Percentiles rank a stretch among this genome's conserved stretches.
phyloP scores from a whole-genome alignment of 2,329 filamentous ascomycete genomes.

The Penicillium sp. region DNA sequence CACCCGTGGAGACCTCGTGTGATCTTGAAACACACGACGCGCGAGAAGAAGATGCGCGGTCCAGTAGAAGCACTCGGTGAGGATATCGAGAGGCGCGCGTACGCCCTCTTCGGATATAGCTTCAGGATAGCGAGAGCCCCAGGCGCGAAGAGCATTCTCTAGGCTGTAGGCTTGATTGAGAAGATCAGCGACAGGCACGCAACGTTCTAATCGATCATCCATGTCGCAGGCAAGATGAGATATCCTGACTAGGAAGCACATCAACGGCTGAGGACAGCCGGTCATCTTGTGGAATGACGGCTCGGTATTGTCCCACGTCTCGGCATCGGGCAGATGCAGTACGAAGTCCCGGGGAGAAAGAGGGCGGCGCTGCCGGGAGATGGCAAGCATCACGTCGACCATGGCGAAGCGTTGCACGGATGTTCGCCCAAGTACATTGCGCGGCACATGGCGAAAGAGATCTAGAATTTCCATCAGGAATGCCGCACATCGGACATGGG shows the following conservation, averaged over 20 bases:
- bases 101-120: background rate
- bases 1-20: constrained; percentile 21
- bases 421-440: constrained; percentile 17
- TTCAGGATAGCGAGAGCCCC: constrained; percentile 17
- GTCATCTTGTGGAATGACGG: constrained; percentile 29
- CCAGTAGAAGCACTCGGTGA: constrained; percentile 28
- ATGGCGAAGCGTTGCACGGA: constrained; percentile 25
- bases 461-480: constrained; percentile 25
- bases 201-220: constrained; percentile 7
- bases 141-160: constrained; percentile 23
- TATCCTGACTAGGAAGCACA: constrained; percentile 25
- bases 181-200: constrained; percentile 1
- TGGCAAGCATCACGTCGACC: constrained; percentile 28
- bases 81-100: constrained; percentile 23
- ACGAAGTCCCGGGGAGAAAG: constrained; percentile 21
- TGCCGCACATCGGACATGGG: constrained; percentile 24
- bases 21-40: constrained; percentile 24
- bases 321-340: constrained; percentile 18
- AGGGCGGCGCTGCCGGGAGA: constrained; percentile 24
- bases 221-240: constrained; percentile 25
- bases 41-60: constrained; percentile 26
- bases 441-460: constrained; percentile 18
- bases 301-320: constrained; percentile 22
- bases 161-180: constrained; percentile 17
- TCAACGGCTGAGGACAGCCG: constrained; percentile 26